A percentile compares a stretch with the other conserved stretches of the same genome.
Conservation (phyloP, 2,329 filamentous ascomycete species). For the Alternaria sp. region DNA sequence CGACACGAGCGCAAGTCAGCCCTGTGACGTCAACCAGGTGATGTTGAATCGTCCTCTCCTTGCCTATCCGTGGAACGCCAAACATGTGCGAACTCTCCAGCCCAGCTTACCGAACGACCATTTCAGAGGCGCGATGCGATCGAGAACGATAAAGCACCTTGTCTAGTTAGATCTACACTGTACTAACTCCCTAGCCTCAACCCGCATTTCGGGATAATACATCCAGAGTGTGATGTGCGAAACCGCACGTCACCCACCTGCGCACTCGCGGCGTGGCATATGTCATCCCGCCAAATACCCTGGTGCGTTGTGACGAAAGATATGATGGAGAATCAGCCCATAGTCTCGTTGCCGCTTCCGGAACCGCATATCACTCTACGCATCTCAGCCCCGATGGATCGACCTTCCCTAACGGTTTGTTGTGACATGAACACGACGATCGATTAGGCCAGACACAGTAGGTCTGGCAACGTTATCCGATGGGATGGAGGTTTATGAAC, state of each 20-base stretch:
- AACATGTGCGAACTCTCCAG: constrained; percentile 4
- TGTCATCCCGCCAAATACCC: neutral
- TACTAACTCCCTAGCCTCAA: neutral
- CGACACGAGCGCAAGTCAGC: constrained; percentile 9
- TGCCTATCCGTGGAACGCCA: neutral
- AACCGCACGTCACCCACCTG: neutral
- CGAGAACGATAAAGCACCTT: neutral
- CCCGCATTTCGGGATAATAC: constrained; percentile 1
- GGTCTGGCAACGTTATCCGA: neutral
- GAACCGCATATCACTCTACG: neutral
- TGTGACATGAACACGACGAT: neutral
- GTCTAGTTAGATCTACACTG: neutral
- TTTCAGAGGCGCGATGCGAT: neutral
- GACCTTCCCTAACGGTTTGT: neutral
- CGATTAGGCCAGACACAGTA: neutral
- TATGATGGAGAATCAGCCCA: neutral
- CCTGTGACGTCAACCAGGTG: constrained; percentile 13
- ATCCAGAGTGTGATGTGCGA: constrained; percentile 1
- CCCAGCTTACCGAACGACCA: neutral
- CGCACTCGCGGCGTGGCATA: neutral
- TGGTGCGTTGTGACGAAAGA: constrained; percentile 1
- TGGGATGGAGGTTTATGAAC: neutral
- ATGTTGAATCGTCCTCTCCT: neutral
- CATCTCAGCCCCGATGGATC: neutral
- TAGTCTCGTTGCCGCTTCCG: no score